These are phyloP conservation scores for Arabidopsis thaliana DNA, from an alignment of 345 rosid genomes.

Conservation along the genomic window TAIR10.1 NC_003076.8:4832501-4833000, in stretches of 20 bases:
- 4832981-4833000: conserved; percentile 85
- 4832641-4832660: not conserved
- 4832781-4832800: conserved; percentile 50
- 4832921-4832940: conserved; percentile 89
- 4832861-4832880: conserved; percentile 66
- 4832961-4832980: conserved; percentile 86
- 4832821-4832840: conserved; percentile 35
- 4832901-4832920: conserved; percentile 81
- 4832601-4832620: conserved; percentile 68
- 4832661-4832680: not conserved
- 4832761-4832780: conserved; percentile 49
- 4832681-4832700: not conserved
- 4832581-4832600: conserved; percentile 68
- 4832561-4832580: conserved; percentile 29
- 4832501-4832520: conserved; percentile 38
- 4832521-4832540: conserved; percentile 34
- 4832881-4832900: conserved; percentile 59
- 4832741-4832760: conserved; percentile 48
- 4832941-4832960: conserved; percentile 89
- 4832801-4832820: conserved; percentile 37
- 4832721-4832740: conserved; percentile 83
- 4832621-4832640: conserved; percentile 1
- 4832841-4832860: conserved; percentile 54
- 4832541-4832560: conserved; percentile 23
- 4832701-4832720: not conserved